Percentiles rank a stretch among this genome's conserved stretches.
Conservation (phyloP, 2,329 filamentous ascomycete genomes). For the Fusarium sp. region DNA sequence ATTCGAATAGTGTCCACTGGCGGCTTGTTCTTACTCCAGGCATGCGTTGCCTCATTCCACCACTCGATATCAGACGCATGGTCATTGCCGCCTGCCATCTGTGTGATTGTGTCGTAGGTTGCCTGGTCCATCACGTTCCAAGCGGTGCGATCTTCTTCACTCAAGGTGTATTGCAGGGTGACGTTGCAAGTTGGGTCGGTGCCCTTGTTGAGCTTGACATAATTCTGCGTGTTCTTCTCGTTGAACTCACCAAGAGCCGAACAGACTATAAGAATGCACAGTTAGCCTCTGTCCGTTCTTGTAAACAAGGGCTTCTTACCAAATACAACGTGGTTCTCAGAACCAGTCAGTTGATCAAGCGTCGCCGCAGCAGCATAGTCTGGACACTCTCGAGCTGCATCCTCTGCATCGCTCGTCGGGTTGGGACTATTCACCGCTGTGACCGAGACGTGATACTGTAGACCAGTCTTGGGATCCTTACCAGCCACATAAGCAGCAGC, state of each 20-base stretch:
- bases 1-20: slow-evolving; percentile 1
- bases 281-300: not conserved
- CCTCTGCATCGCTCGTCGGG: not conserved
- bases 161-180: slow-evolving; percentile 2
- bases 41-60: slow-evolving; percentile 2
- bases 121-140: slow-evolving; percentile 4
- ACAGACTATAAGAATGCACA: not conserved
- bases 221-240: not conserved
- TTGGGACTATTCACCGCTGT: not conserved
- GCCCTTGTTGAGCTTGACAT: slow-evolving; percentile 2
- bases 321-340: not conserved
- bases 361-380: slow-evolving; percentile 7
- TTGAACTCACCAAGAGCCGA: slow-evolving; percentile 1
- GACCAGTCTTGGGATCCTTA: not conserved
- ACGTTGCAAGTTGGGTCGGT: not conserved
- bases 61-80: not conserved
- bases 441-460: slow-evolving; percentile 7
- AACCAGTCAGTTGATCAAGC: not conserved
- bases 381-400: not conserved
- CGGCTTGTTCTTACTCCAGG: not conserved
- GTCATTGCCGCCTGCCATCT: not conserved
- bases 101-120: not conserved
- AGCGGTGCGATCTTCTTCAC: not conserved
- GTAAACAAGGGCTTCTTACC: not conserved
- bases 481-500: slow-evolving; percentile 3